Conservation (phyloP, 2,329 filamentous ascomycete species). For the Triangularia setosa region DNA sequence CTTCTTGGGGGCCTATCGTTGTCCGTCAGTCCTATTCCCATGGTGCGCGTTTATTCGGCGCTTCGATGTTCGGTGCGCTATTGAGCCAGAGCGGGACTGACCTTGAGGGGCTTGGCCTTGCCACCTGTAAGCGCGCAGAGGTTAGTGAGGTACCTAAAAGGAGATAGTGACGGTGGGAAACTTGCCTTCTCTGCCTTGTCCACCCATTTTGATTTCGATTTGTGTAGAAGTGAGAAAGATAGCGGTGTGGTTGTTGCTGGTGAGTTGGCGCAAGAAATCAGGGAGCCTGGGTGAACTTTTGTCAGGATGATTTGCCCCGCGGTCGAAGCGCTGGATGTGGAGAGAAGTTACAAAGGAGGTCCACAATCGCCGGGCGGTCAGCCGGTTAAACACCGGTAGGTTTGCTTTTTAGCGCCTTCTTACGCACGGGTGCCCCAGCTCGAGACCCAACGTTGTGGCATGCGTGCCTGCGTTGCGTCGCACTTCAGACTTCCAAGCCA, state of each 20-base stretch:
- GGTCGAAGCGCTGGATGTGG: neutral
- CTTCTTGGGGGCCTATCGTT: constrained; percentile 67
- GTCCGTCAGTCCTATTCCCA: neutral
- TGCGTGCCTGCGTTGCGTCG: neutral
- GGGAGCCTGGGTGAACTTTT: neutral
- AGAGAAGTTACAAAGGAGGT: neutral
- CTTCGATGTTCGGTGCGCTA: neutral
- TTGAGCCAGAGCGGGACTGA: constrained; percentile 7
- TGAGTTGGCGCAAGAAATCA: neutral
- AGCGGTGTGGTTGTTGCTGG: neutral
- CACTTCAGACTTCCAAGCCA: neutral
- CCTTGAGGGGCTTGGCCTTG: constrained; percentile 81
- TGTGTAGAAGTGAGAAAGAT: constrained; percentile 9
- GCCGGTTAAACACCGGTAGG: constrained; percentile 13
- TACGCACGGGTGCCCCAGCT: neutral
- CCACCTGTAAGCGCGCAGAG: constrained; percentile 51
- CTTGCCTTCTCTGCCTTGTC: constrained; percentile 62
- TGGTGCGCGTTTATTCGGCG: neutral
- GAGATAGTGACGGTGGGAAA: constrained; percentile 2
- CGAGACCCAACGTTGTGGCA: neutral
- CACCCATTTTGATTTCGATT: constrained; percentile 54
- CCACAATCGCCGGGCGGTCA: constrained; percentile 15
- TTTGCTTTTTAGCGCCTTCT: neutral
- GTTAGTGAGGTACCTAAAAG: constrained; percentile 16
- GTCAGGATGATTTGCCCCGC: neutral